Evolutionary conservation across 2,329 filamentous ascomycete genomes (phyloP).

Genomic region (Diaporthe batatas): DNA sequence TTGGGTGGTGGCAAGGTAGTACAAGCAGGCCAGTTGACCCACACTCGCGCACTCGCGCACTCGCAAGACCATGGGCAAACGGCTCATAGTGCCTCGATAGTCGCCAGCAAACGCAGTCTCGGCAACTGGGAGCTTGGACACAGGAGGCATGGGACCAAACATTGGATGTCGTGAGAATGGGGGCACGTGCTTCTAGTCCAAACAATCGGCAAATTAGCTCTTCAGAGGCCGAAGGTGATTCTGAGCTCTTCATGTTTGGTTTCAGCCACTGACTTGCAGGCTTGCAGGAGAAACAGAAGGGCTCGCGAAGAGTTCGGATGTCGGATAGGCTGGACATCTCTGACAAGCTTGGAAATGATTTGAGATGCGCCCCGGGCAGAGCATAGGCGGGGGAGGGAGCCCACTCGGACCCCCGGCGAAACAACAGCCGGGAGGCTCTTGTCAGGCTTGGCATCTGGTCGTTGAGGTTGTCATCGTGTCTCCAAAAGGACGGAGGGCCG

Average conservation of each 20-base stretch:
- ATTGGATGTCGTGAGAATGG: conserved; percentile 32
- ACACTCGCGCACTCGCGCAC: conserved; percentile 8
- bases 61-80: conserved; percentile 17
- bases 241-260: conserved; percentile 30
- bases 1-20: not conserved
- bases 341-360: conserved; percentile 14
- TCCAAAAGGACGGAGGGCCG: not conserved
- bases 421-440: conserved; percentile 29
- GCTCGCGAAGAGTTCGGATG: conserved; percentile 14
- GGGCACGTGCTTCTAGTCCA: conserved; percentile 31
- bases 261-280: conserved; percentile 32
- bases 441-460: conserved; percentile 10
- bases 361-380: conserved; percentile 12
- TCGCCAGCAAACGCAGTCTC: conserved; percentile 2
- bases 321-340: conserved; percentile 28
- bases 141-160: conserved; percentile 30
- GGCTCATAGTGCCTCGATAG: conserved; percentile 2
- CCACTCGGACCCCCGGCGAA: conserved; percentile 27
- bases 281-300: conserved; percentile 36
- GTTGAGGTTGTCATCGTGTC: conserved; percentile 13
- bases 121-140: conserved; percentile 29
- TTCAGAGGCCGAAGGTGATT: conserved; percentile 12
- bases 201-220: conserved; percentile 29
- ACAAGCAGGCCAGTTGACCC: conserved; percentile 21
- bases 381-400: not conserved